These are phyloP conservation scores for Magnolia officinalis DNA, from an alignment of 164 flowering plant species.

Conservation along the genomic window DNA sequence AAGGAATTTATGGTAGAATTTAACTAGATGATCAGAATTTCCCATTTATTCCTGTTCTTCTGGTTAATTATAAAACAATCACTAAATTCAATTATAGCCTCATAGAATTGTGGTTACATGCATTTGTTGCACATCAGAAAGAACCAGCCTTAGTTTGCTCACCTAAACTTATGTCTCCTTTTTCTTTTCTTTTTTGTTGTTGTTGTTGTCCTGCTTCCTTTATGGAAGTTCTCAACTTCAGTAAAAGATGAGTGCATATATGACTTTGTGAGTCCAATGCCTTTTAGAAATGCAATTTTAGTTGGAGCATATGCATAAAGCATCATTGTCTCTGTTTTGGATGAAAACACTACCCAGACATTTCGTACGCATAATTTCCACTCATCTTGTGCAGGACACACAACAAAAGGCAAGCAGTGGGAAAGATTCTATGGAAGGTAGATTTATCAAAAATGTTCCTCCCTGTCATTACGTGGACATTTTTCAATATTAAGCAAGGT, in stretches of 20 bases:
- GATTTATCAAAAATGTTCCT: slow-evolving; percentile 5
- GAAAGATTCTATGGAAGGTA: slow-evolving; percentile 71
- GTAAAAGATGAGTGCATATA: too few relatives aligned
- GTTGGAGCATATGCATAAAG: neutral
- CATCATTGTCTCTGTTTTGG: neutral
- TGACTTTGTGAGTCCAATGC: too few relatives aligned
- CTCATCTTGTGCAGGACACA: slow-evolving; percentile 54
- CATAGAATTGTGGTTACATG: too few relatives aligned
- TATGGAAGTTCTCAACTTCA: too few relatives aligned
- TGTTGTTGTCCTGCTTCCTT: too few relatives aligned
- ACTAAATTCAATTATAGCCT: too few relatives aligned
- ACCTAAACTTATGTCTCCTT: too few relatives aligned
- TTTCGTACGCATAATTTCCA: neutral
- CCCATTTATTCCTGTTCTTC: neutral
- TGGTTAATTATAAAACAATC: too few relatives aligned
- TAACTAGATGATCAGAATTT: neutral
- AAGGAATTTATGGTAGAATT: neutral
- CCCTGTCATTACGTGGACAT: neutral
- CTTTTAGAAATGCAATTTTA: neutral
- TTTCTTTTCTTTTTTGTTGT: too few relatives aligned
- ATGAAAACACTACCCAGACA: neutral
- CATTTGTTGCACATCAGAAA: too few relatives aligned
- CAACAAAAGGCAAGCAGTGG: slow-evolving; percentile 51
- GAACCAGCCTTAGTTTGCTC: too few relatives aligned
- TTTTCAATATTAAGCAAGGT: neutral